Evolutionary conservation across 2,329 filamentous ascomycete genomes (phyloP), one percentile per base, ranked within the genome.

Genomic region (Fusarium gaditjirri): DNA sequence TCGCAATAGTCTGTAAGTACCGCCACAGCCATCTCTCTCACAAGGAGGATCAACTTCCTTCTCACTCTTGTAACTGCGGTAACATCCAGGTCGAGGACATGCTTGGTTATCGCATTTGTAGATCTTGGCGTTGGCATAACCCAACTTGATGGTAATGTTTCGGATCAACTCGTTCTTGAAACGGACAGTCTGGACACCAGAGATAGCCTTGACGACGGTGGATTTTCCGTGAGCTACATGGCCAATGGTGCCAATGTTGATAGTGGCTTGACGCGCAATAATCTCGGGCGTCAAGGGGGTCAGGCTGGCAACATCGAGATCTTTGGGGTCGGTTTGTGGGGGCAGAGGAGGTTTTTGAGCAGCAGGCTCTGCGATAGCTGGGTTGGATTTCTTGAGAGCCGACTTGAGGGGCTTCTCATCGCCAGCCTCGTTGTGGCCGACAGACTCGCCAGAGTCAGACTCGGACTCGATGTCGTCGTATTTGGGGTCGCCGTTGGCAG

Each of bases 111-210:
- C 94, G 84, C 96, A 99, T 88, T 98, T 94, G 91, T 98, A 99
- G 83, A 99, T 95, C 86, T 99, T 98, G 78, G 96, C 96, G 84
- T 99, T 99, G 83, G 96, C 96, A 83, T 99, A 99, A 82, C 96
- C 96, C 79, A 99, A 90, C 91, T 99, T 99, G 88, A 99, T 99
- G 79, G 96, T 99, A 80, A 99, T 99, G 84, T 99, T 99, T 80
- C 96, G 90, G 86, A 98, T 97, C 85, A 98, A 86, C 86, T 99
- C 96, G 87, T 98, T 99, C 92, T 99, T 99, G 89, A 99, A 99
- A 77, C 96, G 91, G 80, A 99, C 96, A 23, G 96, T 99, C 89
- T 99, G 96, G 73, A 99, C 96, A 71, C 96, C 96, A 4, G 96
- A 98, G 79, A 99, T 98, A 78, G 96, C 96, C 89, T 99, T 99